Evolutionary conservation across 441 rosid genomes (phyloP).

Genomic region (Omphalea diandra): DNA sequence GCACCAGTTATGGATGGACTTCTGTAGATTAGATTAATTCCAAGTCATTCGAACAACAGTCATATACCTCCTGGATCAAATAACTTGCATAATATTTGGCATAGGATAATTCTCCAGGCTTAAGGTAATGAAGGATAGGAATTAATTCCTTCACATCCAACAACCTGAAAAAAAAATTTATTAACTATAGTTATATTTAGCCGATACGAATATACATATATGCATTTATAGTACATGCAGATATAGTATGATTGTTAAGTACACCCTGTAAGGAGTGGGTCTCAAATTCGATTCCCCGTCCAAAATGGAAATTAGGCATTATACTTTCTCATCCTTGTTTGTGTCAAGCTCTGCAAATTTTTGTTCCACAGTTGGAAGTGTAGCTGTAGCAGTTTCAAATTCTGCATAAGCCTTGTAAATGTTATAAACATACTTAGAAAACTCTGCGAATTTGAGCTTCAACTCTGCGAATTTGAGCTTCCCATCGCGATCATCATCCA

Average conservation of each 20-base stretch:
- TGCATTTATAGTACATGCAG: neutral
- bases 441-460: slow-evolving; percentile 49
- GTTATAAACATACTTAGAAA: slow-evolving; percentile 35
- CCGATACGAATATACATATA: neutral
- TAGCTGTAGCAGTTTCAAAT: slow-evolving; percentile 32
- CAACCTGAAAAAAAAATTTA: slow-evolving; percentile 21
- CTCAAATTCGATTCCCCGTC: no score
- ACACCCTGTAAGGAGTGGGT: no score
- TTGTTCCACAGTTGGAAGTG: slow-evolving; percentile 38
- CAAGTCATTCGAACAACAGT: neutral
- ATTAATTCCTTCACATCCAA: slow-evolving; percentile 50
- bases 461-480: slow-evolving; percentile 53
- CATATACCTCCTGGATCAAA: slow-evolving; percentile 48
- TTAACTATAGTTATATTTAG: no score
- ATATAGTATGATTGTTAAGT: no score
- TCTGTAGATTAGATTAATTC: neutral
- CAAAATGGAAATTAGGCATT: neutral
- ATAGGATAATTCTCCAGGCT: slow-evolving; percentile 61
- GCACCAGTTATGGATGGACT: neutral
- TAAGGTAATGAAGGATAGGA: slow-evolving; percentile 53
- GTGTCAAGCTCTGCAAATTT: slow-evolving; percentile 53
- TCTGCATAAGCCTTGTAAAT: slow-evolving; percentile 48
- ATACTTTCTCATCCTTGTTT: slow-evolving; percentile 42
- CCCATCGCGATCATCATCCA: slow-evolving; percentile 53
- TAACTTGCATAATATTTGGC: slow-evolving; percentile 55